These are phyloP conservation scores for Septoria petroselini DNA, from an alignment of 2,329 filamentous ascomycete genomes.

Conservation along the genomic window DNA sequence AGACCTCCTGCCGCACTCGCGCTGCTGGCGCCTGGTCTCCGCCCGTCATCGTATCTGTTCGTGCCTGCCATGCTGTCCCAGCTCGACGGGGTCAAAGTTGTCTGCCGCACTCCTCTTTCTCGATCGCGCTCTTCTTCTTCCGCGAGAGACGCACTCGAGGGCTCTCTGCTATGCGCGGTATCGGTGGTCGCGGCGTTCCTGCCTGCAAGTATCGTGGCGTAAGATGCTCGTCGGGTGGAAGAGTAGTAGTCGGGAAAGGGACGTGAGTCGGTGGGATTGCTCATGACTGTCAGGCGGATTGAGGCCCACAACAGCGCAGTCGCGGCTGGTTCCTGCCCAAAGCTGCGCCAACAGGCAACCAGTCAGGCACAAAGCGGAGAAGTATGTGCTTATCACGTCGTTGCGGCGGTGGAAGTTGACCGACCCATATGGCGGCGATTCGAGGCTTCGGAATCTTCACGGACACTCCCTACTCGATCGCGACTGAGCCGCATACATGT, in stretches of 20 bases:
- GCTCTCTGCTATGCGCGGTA: not conserved
- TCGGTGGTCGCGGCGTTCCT: slow-evolving; percentile 35
- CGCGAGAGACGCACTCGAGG: not conserved
- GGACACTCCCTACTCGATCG: too few species aligned
- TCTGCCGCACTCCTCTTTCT: slow-evolving; percentile 5
- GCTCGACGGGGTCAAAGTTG: slow-evolving; percentile 3
- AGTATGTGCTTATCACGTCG: too few species aligned
- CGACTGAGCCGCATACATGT: too few species aligned
- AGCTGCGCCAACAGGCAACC: too few species aligned
- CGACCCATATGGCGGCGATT: too few species aligned
- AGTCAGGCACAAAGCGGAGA: not conserved
- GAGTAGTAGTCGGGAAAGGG: slow-evolving; percentile 36
- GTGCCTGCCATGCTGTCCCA: slow-evolving; percentile 12
- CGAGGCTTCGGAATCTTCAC: too few species aligned
- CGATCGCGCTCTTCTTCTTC: slow-evolving; percentile 3
- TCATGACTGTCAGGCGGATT: slow-evolving; percentile 37
- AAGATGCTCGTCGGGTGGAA: slow-evolving; percentile 53
- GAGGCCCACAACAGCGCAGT: not conserved
- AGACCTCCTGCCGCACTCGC: slow-evolving; percentile 15
- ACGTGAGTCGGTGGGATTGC: slow-evolving; percentile 43
- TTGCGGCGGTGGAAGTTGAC: too few species aligned
- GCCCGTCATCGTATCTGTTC: slow-evolving; percentile 11
- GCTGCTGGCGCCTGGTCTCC: slow-evolving; percentile 13
- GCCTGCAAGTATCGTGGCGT: slow-evolving; percentile 57
- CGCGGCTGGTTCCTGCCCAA: not conserved